Percentiles rank a stretch among this genome's conserved stretches.
These are phyloP conservation scores for Amylostereum areolatum DNA, from an alignment of 1,284 basidiomycete genomes.

Conservation along the genomic window DNA sequence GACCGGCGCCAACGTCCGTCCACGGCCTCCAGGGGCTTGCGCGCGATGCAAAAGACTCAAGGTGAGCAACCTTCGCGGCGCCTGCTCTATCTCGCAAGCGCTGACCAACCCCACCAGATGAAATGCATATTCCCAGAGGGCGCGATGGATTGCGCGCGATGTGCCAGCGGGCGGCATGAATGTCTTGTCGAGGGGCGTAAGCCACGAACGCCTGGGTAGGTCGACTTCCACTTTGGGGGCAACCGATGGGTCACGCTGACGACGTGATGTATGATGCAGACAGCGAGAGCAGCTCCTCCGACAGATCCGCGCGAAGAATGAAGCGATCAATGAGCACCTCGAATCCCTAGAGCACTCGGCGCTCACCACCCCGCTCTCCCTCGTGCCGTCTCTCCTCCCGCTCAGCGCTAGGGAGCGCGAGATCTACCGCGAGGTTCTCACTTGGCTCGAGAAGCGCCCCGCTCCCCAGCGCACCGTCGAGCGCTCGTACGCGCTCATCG, in stretches of 20 bases:
- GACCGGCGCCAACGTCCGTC: no score
- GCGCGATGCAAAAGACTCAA: slow-evolving; percentile 27
- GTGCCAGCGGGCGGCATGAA: slow-evolving; percentile 22
- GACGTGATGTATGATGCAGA: slow-evolving; percentile 9
- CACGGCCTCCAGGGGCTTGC: slow-evolving; percentile 20
- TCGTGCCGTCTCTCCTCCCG: slow-evolving; percentile 20
- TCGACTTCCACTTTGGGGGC: neutral
- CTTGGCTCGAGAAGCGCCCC: slow-evolving; percentile 22
- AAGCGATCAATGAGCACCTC: slow-evolving; percentile 25
- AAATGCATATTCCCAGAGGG: slow-evolving; percentile 25
- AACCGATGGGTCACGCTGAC: neutral
- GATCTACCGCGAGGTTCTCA: slow-evolving; percentile 21
- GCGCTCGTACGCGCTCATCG: slow-evolving; percentile 18
- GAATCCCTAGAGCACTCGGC: slow-evolving; percentile 22
- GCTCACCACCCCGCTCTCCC: slow-evolving; percentile 22
- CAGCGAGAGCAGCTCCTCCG: slow-evolving; percentile 24
- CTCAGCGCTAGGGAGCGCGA: slow-evolving; percentile 20
- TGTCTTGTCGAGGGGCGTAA: slow-evolving; percentile 30
- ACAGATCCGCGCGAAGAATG: slow-evolving; percentile 29
- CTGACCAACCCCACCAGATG: slow-evolving; percentile 19
- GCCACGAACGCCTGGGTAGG: slow-evolving; percentile 29
- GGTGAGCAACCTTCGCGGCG: slow-evolving; percentile 11
- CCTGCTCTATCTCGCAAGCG: neutral
- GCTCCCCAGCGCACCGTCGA: slow-evolving; percentile 10
- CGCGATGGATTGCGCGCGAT: slow-evolving; percentile 20